Percentiles rank a stretch among this genome's conserved stretches.
These are phyloP conservation scores for Petasospora fabianii DNA, from an alignment of 1,139 yeast genomes.

Conservation along the genomic window DNA sequence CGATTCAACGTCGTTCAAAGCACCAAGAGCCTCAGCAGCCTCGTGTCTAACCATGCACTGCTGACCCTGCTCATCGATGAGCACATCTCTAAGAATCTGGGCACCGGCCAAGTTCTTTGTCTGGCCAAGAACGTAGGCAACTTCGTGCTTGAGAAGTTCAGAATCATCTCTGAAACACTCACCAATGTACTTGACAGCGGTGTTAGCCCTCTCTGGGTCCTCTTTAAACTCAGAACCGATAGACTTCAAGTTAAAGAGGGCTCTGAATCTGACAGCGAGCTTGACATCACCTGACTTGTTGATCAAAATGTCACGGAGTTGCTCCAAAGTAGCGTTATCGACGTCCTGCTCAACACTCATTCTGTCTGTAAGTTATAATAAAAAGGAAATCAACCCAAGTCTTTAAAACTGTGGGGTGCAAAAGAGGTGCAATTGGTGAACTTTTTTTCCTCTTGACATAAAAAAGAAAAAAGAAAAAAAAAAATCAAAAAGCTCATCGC, in stretches of 20 bases:
- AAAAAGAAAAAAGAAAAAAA: slow-evolving; percentile 5
- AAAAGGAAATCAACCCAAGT: neutral
- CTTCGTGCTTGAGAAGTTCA: slow-evolving; percentile 95
- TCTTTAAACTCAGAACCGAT: slow-evolving; percentile 60
- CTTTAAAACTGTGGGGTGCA: slow-evolving; percentile 1
- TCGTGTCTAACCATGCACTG: slow-evolving; percentile 98
- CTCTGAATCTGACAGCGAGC: slow-evolving; percentile 86
- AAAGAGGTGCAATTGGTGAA: slow-evolving; percentile 2
- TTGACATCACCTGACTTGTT: slow-evolving; percentile 65
- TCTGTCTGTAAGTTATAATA: neutral
- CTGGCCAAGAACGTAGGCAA: slow-evolving; percentile 97
- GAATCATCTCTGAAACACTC: slow-evolving; percentile 76
- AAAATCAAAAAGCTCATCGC: slow-evolving; percentile 9
- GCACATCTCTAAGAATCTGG: slow-evolving; percentile 67
- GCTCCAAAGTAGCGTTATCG: slow-evolving; percentile 50
- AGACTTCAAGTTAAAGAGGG: slow-evolving; percentile 84
- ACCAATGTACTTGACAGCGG: slow-evolving; percentile 81
- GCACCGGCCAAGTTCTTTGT: slow-evolving; percentile 81
- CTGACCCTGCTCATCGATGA: slow-evolving; percentile 58
- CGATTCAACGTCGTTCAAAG: slow-evolving; percentile 82
- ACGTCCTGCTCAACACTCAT: slow-evolving; percentile 15
- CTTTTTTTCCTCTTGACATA: slow-evolving; percentile 4
- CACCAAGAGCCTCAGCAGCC: slow-evolving; percentile 98
- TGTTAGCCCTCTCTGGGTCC: slow-evolving; percentile 48
- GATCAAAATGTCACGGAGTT: slow-evolving; percentile 64